Base-by-base conservation (phyloP, 192 early-diverging fungal genomes). In the Funneliformis geosporum region DNA sequence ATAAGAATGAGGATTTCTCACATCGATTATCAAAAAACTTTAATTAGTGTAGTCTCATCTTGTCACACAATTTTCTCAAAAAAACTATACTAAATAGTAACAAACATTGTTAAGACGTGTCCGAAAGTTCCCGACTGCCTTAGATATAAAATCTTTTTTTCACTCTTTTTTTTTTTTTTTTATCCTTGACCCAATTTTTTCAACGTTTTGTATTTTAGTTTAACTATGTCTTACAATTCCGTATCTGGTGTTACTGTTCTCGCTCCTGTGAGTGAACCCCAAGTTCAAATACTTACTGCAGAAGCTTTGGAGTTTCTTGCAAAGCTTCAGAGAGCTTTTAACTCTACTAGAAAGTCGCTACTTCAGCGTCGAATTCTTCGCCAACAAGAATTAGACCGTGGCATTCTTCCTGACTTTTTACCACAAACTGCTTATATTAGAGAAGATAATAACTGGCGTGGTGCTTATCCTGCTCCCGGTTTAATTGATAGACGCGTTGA, bases 401-500 rank as follows among this genome's bases (percentile, higher is more conserved):
- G 95, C 44, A 82, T 83, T 23, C 86, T 97, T 43, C 95, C 95
- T 62, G 95, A 96, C 81, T 97, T 99, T 85, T 84, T 97, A 77
- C 94, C 97, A 40, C 92, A 96, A 87, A 99, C 97, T 27, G 92
- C 91, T 60, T 89, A 90, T 84, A 95, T 99, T 85, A 93, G 97
- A 79, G 93, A 93, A 71, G 93, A 97, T 84, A 87, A 91, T 61
- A 94, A 91, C 55, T 99, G 96, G 97, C 91, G 89, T 74, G 96
- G 90, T 8, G 95, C 97, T 61, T 83, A 83, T 50, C 97, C 96
- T 76, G 96, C 95, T 14, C 97, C 95, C 5, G 96, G 96, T 4
- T 86, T 99, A 44, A 86, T 90, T 28, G 96, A 97, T 84, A 92
- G 97, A 62, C 92, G 96, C 71, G 96, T 99, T 73, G 97, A 99